A percentile compares a stretch with the other conserved stretches of the same genome.
These are phyloP conservation scores for Umbilicaria muhlenbergii DNA, from an alignment of 495 filamentous ascomycete genomes.

Conservation along the genomic window DNA sequence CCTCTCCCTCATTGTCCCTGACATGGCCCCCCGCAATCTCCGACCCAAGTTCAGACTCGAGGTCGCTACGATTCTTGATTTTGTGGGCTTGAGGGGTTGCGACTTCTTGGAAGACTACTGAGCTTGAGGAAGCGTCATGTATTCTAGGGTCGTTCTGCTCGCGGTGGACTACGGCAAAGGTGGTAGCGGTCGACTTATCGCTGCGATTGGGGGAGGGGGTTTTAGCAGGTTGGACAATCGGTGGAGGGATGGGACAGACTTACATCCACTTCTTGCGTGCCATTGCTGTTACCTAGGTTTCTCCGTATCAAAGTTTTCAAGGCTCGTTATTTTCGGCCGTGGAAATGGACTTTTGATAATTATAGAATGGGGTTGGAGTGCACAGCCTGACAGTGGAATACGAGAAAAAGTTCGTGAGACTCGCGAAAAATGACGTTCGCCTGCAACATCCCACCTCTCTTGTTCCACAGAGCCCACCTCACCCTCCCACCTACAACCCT, in stretches of 20 bases:
- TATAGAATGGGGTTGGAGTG: conserved; percentile 20
- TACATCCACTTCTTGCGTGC: conserved; percentile 83
- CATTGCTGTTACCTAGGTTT: conserved; percentile 36
- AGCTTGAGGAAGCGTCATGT: conserved; percentile 46
- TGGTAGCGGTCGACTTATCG: conserved; percentile 85
- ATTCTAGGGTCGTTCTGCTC: conserved; percentile 94
- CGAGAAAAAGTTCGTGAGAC: conserved; percentile 12
- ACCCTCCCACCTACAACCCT: too few species aligned
- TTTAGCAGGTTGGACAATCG: background rate
- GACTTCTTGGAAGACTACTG: conserved; percentile 14
- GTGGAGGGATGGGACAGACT: conserved; percentile 19
- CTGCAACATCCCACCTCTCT: too few species aligned
- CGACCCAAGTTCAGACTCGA: conserved; percentile 61
- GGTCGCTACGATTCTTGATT: conserved; percentile 49
- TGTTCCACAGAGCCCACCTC: too few species aligned
- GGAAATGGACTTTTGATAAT: background rate
- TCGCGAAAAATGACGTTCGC: background rate
- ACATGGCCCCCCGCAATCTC: conserved; percentile 30
- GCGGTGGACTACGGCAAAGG: conserved; percentile 86
- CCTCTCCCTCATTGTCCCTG: conserved; percentile 86
- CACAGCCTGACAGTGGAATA: conserved; percentile 9
- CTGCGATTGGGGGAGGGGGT: conserved; percentile 26
- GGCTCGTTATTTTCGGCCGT: background rate
- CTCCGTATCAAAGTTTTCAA: conserved; percentile 15
- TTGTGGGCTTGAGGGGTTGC: conserved; percentile 34